Evolutionary conservation across 2,329 filamentous ascomycete species (phyloP).

Genomic region (Alternaria conjuncta): DNA sequence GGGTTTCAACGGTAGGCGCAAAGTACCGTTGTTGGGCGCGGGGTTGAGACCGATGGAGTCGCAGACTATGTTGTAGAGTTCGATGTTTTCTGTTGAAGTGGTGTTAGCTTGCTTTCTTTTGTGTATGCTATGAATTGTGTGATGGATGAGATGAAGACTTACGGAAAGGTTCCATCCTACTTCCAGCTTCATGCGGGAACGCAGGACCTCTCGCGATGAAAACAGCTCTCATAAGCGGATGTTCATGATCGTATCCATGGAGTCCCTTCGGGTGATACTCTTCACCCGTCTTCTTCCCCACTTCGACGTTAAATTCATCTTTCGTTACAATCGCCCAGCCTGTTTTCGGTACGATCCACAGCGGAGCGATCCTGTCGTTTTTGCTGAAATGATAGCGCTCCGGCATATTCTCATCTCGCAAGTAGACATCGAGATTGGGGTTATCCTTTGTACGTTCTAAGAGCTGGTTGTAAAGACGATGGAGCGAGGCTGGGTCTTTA

Average conservation of each 20-base stretch:
- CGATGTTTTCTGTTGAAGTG: constrained; percentile 76
- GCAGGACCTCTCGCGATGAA: constrained; percentile 92
- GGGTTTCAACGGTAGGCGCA: constrained; percentile 72
- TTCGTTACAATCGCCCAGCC: constrained; percentile 91
- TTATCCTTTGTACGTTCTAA: constrained; percentile 64
- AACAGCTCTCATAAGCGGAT: constrained; percentile 94
- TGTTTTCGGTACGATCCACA: constrained; percentile 92
- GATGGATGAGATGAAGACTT: constrained; percentile 52
- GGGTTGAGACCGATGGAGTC: constrained; percentile 80
- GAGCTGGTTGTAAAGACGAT: constrained; percentile 67
- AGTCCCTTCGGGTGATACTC: constrained; percentile 82
- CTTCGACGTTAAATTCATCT: constrained; percentile 75
- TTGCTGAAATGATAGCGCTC: constrained; percentile 88
- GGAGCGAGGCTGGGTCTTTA: constrained; percentile 70
- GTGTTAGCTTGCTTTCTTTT: constrained; percentile 31
- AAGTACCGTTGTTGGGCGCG: constrained; percentile 84
- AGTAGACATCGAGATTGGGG: constrained; percentile 83
- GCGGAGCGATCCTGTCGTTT: constrained; percentile 86
- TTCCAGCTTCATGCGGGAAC: constrained; percentile 85
- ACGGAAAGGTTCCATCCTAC: constrained; percentile 81
- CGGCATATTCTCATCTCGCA: constrained; percentile 87
- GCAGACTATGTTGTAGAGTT: constrained; percentile 94
- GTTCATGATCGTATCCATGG: constrained; percentile 93
- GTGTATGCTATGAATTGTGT: neutral
- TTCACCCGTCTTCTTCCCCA: constrained; percentile 67